Evolutionary conservation across 2,329 filamentous ascomycete genomes (phyloP).

Genomic region (Cercospora sojina): DNA sequence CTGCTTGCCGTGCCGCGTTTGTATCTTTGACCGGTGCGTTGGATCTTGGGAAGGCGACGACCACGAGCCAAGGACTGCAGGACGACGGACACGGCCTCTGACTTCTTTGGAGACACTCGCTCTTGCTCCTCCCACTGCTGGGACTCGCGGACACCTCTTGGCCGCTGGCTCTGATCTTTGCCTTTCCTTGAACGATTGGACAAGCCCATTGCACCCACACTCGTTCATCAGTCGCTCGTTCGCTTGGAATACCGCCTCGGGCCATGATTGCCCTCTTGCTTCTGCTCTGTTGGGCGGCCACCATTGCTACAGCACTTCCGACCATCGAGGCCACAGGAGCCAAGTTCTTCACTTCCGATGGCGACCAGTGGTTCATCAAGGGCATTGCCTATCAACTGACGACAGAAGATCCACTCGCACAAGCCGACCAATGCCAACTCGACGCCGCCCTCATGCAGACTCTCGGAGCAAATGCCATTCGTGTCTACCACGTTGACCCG

Average conservation of each 20-base stretch:
- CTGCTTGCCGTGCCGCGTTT: not conserved
- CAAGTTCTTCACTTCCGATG: constrained; percentile 82
- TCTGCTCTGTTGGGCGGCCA: not conserved
- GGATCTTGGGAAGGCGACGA: not conserved
- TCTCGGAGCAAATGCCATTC: constrained; percentile 78
- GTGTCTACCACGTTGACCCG: constrained; percentile 83
- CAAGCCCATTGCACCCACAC: not conserved
- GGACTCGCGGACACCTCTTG: not conserved
- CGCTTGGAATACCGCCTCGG: not conserved
- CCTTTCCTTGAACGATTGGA: not conserved
- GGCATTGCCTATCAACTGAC: constrained; percentile 49
- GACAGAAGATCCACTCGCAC: constrained; percentile 72
- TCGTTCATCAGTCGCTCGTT: not conserved
- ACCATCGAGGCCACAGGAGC: constrained; percentile 65
- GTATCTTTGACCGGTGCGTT: not conserved
- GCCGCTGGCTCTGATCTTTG: not conserved
- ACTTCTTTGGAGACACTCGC: not conserved
- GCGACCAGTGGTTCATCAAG: constrained; percentile 81
- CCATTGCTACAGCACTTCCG: constrained; percentile 49
- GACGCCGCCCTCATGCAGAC: constrained; percentile 77
- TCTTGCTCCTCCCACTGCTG: not conserved
- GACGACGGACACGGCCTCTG: not conserved
- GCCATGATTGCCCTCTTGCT: not conserved
- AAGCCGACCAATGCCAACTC: constrained; percentile 71
- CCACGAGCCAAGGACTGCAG: not conserved